These are phyloP conservation scores for Hypoxylon intermedium DNA, from an alignment of 495 filamentous ascomycete genomes.

Conservation along the genomic window DNA sequence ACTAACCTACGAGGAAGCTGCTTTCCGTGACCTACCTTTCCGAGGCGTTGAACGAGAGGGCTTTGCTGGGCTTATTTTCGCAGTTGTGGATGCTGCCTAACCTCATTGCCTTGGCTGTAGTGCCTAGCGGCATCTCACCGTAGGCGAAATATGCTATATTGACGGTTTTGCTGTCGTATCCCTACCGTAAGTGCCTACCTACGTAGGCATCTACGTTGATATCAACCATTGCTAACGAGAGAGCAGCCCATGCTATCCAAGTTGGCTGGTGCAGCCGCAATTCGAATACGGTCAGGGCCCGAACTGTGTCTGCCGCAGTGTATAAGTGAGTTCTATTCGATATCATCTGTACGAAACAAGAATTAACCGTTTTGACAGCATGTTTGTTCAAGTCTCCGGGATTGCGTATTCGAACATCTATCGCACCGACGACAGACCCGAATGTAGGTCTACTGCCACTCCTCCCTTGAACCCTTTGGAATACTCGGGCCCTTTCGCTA, in stretches of 20 bases:
- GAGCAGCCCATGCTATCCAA: constrained; percentile 53
- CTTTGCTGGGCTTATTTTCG: constrained; percentile 55
- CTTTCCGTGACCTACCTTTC: constrained; percentile 60
- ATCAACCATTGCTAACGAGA: constrained; percentile 42
- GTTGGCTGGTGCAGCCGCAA: constrained; percentile 66
- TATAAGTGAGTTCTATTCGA: constrained; percentile 19
- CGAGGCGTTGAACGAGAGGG: constrained; percentile 62
- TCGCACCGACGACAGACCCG: constrained; percentile 59
- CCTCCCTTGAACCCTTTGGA: neutral
- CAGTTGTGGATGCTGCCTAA: constrained; percentile 64
- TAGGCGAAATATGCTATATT: constrained; percentile 61
- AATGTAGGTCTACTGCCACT: constrained; percentile 3
- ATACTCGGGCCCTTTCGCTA: constrained; percentile 18
- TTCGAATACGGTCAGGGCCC: constrained; percentile 64
- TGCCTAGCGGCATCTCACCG: constrained; percentile 43
- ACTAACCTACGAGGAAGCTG: constrained; percentile 35
- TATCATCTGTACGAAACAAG: neutral
- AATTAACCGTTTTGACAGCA: constrained; percentile 50
- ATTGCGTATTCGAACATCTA: constrained; percentile 71
- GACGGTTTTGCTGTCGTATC: constrained; percentile 53
- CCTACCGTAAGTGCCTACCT: constrained; percentile 39
- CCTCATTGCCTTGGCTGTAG: constrained; percentile 55
- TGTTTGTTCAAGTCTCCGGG: constrained; percentile 68
- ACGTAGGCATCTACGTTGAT: constrained; percentile 39
- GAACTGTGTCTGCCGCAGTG: constrained; percentile 54